These are phyloP conservation scores for Vaccinium myrtillus DNA, from an alignment of 148 eudicot species.

Conservation along the genomic window DNA sequence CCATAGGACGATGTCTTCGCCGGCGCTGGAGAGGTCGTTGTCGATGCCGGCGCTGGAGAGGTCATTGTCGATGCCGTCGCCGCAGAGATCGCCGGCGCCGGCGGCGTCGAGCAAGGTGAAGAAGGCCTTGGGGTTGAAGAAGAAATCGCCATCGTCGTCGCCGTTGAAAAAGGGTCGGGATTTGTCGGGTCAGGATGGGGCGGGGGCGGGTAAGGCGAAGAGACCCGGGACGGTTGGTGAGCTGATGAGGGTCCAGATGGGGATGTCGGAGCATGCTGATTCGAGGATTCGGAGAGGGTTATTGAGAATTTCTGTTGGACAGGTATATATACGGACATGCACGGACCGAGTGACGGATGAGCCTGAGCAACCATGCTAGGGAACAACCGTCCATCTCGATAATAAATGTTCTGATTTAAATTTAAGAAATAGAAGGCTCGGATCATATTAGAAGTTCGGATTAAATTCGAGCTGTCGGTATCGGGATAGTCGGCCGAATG, in stretches of 20 bases:
- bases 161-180: conserved; percentile 10
- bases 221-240: conserved; percentile 54
- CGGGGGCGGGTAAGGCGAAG: conserved; percentile 27
- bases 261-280: conserved; percentile 74
- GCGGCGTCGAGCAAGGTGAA: conserved; percentile 74
- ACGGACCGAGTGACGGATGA: no score
- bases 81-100: conserved; percentile 52
- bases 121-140: conserved; percentile 75
- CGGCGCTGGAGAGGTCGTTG: conserved; percentile 20
- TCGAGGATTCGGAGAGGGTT: conserved; percentile 76
- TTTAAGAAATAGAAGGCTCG: no score
- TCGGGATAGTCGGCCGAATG: no score
- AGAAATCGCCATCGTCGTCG: background rate
- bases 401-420: no score
- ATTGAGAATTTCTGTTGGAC: conserved; percentile 75
- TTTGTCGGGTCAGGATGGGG: conserved; percentile 6
- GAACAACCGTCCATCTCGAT: no score
- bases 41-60: conserved; percentile 33
- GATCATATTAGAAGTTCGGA: no score
- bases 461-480: no score
- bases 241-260: conserved; percentile 83
- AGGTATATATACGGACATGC: conserved; percentile 35
- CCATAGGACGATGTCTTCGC: conserved; percentile 11
- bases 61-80: conserved; percentile 20
- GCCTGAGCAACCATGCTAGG: no score